Evolutionary conservation across 345 rosid genomes (phyloP).

Genomic region (Rhodomyrtus tomentosa): DNA sequence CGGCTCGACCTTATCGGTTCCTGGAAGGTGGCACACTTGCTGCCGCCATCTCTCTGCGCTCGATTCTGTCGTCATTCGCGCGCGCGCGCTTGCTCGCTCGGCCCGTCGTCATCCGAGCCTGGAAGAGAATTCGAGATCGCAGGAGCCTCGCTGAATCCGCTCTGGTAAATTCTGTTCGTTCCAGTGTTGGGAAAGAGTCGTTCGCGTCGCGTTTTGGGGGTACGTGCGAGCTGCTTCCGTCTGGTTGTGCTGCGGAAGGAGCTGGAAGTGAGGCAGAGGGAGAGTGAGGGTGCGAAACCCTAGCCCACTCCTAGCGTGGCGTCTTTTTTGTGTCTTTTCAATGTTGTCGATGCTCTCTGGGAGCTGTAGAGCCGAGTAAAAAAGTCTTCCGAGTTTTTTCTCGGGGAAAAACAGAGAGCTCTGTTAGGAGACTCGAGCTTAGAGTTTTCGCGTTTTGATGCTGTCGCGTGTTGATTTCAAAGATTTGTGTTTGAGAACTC

Average conservation of each 20-base stretch:
- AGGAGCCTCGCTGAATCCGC: neutral
- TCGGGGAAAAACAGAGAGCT: neutral
- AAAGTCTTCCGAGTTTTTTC: neutral
- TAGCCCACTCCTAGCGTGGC: neutral
- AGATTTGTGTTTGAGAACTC: neutral
- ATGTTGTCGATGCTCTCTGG: neutral
- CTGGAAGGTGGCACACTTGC: neutral
- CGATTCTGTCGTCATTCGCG: neutral
- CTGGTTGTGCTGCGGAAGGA: neutral
- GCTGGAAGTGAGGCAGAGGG: neutral
- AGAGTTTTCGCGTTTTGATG: neutral
- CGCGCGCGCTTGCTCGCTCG: neutral
- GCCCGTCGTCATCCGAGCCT: neutral
- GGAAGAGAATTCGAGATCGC: neutral
- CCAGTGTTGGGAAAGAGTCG: neutral
- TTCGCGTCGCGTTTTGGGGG: neutral
- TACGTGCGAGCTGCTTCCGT: neutral
- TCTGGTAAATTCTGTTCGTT: neutral
- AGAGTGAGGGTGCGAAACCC: neutral
- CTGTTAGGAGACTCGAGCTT: neutral
- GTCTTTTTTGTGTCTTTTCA: neutral
- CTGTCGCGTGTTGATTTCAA: neutral
- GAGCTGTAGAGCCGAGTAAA: neutral
- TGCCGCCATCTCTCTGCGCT: neutral
- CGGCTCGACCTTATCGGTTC: neutral